Conservation (phyloP, 2,329 filamentous ascomycete genomes). For the Pseudogymnoascus sp. region DNA sequence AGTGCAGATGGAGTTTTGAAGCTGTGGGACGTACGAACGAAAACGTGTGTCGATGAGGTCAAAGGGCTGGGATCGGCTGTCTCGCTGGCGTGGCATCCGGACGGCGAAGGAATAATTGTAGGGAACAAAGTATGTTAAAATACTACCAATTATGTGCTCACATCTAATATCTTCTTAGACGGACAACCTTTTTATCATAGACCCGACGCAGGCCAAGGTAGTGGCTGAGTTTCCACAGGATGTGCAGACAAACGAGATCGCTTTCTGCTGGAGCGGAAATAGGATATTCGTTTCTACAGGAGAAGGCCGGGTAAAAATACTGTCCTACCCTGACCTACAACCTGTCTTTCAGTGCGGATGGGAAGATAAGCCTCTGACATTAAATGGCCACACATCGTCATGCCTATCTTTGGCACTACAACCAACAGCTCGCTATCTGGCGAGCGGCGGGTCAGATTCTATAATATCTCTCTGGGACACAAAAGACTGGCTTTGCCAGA, state of each 20-base stretch:
- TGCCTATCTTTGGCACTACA: constrained; percentile 62
- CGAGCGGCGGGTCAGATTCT: constrained; percentile 67
- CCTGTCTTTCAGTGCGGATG: constrained; percentile 42
- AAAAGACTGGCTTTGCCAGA: constrained; percentile 65
- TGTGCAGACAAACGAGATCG: constrained; percentile 61
- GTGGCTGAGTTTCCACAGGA: constrained; percentile 52
- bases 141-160: constrained; percentile 38
- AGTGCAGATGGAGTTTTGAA: constrained; percentile 66
- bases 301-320: constrained; percentile 61
- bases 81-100: constrained; percentile 65
- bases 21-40: constrained; percentile 73
- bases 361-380: constrained; percentile 42
- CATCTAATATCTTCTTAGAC: constrained; percentile 48
- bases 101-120: constrained; percentile 61
- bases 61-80: constrained; percentile 59
- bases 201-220: constrained; percentile 47
- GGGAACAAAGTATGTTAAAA: constrained; percentile 55
- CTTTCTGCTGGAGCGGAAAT: constrained; percentile 65
- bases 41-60: constrained; percentile 61
- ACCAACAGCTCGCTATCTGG: constrained; percentile 62
- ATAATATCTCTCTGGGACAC: constrained; percentile 74
- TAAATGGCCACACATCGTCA: constrained; percentile 66
- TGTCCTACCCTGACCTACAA: constrained; percentile 57
- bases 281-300: constrained; percentile 64
- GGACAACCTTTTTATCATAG: constrained; percentile 54